Evolutionary conservation across 2,329 filamentous ascomycete species (phyloP).

Genomic region (Colletotrichum melonis): DNA sequence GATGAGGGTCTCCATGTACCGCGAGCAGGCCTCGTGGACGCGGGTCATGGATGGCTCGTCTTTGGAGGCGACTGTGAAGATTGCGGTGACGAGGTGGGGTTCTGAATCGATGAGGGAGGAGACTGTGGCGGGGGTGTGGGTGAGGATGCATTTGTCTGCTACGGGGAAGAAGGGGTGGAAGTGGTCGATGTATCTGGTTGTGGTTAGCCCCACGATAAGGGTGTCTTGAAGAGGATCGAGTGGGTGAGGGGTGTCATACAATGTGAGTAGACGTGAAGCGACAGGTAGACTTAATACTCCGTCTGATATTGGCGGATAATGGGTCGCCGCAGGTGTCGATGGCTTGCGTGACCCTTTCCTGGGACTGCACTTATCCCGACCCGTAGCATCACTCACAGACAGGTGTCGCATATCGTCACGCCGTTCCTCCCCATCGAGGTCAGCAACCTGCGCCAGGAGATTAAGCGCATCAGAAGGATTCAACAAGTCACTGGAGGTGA

Average conservation of each 20-base stretch:
- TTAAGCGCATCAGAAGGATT: conserved; percentile 56
- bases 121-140: conserved; percentile 66
- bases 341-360: conserved; percentile 2
- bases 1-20: conserved; percentile 77
- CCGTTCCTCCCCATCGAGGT: conserved; percentile 44
- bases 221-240: conserved; percentile 34
- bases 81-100: conserved; percentile 75
- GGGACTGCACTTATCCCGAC: conserved; percentile 28
- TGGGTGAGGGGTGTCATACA: conserved; percentile 38
- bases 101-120: conserved; percentile 66
- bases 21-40: conserved; percentile 73
- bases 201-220: neutral
- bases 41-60: conserved; percentile 73
- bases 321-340: neutral
- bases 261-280: conserved; percentile 17
- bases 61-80: conserved; percentile 78
- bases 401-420: conserved; percentile 34
- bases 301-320: conserved; percentile 48
- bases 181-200: conserved; percentile 68
- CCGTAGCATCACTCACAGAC: conserved; percentile 18
- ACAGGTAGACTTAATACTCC: conserved; percentile 42
- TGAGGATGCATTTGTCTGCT: conserved; percentile 70
- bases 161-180: conserved; percentile 79
- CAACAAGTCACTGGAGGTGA: conserved; percentile 52
- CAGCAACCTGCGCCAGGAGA: conserved; percentile 53